phyloP scores from a whole-genome alignment of 169 alveolate species.

The Plasmodium reichenowi region DNA sequence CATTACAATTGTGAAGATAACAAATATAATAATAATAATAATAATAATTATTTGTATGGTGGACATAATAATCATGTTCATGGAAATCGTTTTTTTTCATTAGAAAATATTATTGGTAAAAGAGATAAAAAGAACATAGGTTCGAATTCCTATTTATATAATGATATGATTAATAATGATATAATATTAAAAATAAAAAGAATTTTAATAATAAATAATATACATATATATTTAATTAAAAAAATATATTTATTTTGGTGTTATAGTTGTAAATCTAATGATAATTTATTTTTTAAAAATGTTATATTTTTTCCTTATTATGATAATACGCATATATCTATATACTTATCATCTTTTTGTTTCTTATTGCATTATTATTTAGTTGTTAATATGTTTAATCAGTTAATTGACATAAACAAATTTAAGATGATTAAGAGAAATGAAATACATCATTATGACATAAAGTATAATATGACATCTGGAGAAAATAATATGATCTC shows the following conservation, averaged over 20 bases:
- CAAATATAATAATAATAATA: not conserved
- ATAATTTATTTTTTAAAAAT: constrained; percentile 26
- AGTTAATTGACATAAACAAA: constrained; percentile 29
- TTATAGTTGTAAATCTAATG: constrained; percentile 21
- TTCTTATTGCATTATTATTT: constrained; percentile 41
- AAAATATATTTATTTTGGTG: constrained; percentile 51
- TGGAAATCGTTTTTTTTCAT: not conserved
- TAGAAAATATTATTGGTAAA: constrained; percentile 13
- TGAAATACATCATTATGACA: too few species aligned
- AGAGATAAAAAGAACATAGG: constrained; percentile 16
- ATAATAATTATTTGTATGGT: not conserved
- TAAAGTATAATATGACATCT: too few species aligned
- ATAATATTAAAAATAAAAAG: constrained; percentile 35
- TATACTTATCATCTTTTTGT: constrained; percentile 56
- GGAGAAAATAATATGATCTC: too few species aligned
- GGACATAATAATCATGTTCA: not conserved
- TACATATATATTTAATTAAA: constrained; percentile 54
- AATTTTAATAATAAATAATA: constrained; percentile 29
- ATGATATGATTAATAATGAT: constrained; percentile 14
- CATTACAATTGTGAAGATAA: not conserved
- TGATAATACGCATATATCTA: constrained; percentile 35
- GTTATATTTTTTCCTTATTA: constrained; percentile 46
- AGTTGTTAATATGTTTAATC: constrained; percentile 27
- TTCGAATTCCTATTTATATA: too few species aligned
- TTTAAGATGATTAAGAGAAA: not conserved